Evolutionary conservation across 1,284 basidiomycete species (phyloP).

Genomic region (Sporisorium graminicola): DNA sequence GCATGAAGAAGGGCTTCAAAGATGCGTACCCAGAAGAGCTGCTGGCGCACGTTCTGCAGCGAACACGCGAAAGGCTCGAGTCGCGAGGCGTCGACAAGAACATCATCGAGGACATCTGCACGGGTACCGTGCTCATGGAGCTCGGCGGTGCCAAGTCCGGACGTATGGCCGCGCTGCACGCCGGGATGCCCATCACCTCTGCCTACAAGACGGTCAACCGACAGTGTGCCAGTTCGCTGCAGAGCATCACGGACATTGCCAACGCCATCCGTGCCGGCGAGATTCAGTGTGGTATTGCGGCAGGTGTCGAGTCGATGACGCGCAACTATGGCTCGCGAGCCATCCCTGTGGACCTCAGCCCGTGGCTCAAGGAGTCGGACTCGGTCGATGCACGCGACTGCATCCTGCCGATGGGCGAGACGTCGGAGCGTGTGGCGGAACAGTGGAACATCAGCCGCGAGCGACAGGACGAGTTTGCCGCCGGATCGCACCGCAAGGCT

Average conservation of each 20-base stretch:
- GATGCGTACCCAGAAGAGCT: conserved; percentile 70
- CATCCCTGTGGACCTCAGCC: conserved; percentile 67
- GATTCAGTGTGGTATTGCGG: conserved; percentile 65
- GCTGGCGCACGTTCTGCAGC: conserved; percentile 65
- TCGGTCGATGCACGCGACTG: conserved; percentile 67
- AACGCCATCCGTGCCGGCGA: conserved; percentile 66
- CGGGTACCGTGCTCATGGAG: conserved; percentile 70
- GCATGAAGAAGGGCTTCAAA: conserved; percentile 68
- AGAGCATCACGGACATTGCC: conserved; percentile 70
- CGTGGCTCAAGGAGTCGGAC: conserved; percentile 61
- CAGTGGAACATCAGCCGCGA: conserved; percentile 57
- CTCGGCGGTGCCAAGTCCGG: conserved; percentile 70
- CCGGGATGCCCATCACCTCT: conserved; percentile 56
- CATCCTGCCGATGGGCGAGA: conserved; percentile 68
- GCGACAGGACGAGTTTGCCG: conserved; percentile 64
- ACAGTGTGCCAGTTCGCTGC: conserved; percentile 70
- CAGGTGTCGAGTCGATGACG: conserved; percentile 68
- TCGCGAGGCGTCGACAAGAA: conserved; percentile 66
- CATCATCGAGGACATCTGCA: conserved; percentile 69
- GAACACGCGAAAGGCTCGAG: conserved; percentile 66
- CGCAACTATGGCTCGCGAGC: conserved; percentile 66
- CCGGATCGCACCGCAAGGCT: conserved; percentile 58
- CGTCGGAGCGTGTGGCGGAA: conserved; percentile 64
- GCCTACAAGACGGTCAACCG: conserved; percentile 69
- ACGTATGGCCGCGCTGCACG: conserved; percentile 69